These are phyloP conservation scores for Ascochyta clinopodiicola DNA, from an alignment of 2,329 filamentous ascomycete genomes.

Conservation along the genomic window DNA sequence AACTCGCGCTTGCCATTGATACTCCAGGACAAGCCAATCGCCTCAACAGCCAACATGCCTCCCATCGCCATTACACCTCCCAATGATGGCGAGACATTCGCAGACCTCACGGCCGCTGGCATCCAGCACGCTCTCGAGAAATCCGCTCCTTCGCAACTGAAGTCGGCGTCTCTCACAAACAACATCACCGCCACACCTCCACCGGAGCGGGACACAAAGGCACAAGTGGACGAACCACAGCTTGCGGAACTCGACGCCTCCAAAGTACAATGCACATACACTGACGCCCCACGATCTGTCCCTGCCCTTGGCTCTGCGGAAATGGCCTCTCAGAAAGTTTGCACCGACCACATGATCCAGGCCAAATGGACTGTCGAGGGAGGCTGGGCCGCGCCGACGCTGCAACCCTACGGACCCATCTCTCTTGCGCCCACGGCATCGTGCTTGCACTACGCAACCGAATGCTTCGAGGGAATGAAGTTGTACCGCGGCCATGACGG, in stretches of 20 bases:
- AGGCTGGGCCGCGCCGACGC: constrained; percentile 77
- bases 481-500: constrained; percentile 72
- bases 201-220: constrained; percentile 23
- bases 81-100: constrained; percentile 31
- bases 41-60: constrained; percentile 28
- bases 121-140: constrained; percentile 41
- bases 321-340: constrained; percentile 51
- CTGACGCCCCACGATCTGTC: constrained; percentile 50
- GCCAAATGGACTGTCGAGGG: constrained; percentile 67
- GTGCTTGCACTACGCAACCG: constrained; percentile 85
- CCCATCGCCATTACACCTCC: constrained; percentile 44
- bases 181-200: constrained; percentile 34
- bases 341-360: constrained; percentile 89
- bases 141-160: constrained; percentile 39
- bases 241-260: constrained; percentile 54
- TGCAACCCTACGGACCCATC: constrained; percentile 79
- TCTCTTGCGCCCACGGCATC: constrained; percentile 81
- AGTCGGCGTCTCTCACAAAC: constrained; percentile 33
- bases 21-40: background rate
- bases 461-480: constrained; percentile 90
- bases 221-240: constrained; percentile 24
- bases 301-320: constrained; percentile 51
- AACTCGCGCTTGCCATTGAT: constrained; percentile 1
- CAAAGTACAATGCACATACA: constrained; percentile 51
- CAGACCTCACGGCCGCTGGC: constrained; percentile 41